Percentiles rank a stretch among this genome's conserved stretches.
Evolutionary conservation across 1,284 basidiomycete species (phyloP).

Genomic region (Cryptococcus sp.): DNA sequence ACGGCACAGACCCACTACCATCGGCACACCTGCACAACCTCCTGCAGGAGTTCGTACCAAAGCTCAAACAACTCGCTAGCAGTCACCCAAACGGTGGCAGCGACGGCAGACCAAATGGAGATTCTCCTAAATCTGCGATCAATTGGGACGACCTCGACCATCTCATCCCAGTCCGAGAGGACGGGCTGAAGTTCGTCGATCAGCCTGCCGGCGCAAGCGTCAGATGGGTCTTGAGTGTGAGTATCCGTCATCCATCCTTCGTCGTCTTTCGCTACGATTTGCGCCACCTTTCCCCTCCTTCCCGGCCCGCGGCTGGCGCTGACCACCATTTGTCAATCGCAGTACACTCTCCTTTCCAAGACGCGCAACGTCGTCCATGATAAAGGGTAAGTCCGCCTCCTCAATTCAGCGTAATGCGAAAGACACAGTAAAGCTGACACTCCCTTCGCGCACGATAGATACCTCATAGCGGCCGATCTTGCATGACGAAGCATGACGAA

Average conservation of each 20-base stretch:
- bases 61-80: constrained; percentile 1
- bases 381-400: constrained; percentile 41
- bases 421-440: neutral
- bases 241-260: constrained; percentile 16
- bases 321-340: neutral
- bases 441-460: constrained; percentile 18
- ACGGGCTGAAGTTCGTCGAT: constrained; percentile 31
- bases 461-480: constrained; percentile 36
- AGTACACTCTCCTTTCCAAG: constrained; percentile 50
- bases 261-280: no score
- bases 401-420: neutral
- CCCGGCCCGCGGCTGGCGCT: neutral
- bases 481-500: neutral
- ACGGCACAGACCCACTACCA: constrained; percentile 46
- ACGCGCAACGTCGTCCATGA: constrained; percentile 50
- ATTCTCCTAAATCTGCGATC: neutral
- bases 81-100: no score
- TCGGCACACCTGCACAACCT: constrained; percentile 51
- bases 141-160: constrained; percentile 11
- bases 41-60: constrained; percentile 45
- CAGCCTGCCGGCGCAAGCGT: constrained; percentile 33
- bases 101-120: no score
- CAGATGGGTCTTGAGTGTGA: constrained; percentile 50
- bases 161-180: constrained; percentile 30
- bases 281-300: neutral